These are phyloP conservation scores for Acer negundo DNA, from an alignment of 345 rosid species.

Conservation along the genomic window DNA sequence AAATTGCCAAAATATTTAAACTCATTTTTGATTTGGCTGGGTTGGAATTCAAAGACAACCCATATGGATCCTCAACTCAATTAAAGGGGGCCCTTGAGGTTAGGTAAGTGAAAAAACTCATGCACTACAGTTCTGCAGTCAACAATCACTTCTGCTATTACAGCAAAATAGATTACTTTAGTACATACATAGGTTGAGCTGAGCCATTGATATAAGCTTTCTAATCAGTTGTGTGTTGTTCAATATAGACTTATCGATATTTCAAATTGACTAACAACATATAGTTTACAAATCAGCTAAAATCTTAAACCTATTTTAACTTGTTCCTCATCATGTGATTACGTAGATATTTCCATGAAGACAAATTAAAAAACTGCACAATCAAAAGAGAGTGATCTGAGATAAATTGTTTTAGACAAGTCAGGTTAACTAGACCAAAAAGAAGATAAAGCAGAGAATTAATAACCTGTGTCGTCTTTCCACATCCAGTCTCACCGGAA, in stretches of 20 bases:
- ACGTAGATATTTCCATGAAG: background rate
- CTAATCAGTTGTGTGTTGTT: background rate
- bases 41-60: background rate
- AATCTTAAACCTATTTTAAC: background rate
- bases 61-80: background rate
- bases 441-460: constrained; percentile 27
- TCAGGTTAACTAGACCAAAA: constrained; percentile 8
- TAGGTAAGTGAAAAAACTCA: background rate
- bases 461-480: constrained; percentile 84
- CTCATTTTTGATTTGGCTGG: background rate
- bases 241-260: background rate
- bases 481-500: constrained; percentile 88
- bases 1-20: background rate
- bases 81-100: background rate
- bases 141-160: background rate
- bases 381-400: background rate
- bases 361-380: constrained; percentile 7
- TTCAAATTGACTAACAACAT: background rate
- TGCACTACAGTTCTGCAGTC: background rate
- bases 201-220: background rate
- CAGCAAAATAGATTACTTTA: background rate
- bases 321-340: background rate
- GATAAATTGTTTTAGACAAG: background rate
- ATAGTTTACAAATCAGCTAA: background rate
- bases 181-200: background rate